Evolutionary conservation across 2,329 filamentous ascomycete species (phyloP).

Genomic region (Fusarium bactridioides): DNA sequence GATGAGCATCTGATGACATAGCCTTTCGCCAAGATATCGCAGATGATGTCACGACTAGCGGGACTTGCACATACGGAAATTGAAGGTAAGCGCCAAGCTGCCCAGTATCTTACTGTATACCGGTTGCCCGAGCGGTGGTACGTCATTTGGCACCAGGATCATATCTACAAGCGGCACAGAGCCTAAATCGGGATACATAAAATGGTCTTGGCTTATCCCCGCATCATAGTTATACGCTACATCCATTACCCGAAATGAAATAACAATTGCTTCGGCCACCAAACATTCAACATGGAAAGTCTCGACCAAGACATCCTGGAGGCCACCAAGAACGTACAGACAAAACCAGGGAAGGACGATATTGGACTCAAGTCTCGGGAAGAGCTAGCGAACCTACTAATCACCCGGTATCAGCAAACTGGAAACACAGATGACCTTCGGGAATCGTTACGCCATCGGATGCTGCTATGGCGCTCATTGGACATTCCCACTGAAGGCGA

Average conservation of each 20-base stretch:
- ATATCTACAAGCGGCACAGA: too few species aligned
- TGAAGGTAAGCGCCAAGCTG: too few species aligned
- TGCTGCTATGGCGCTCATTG: neutral
- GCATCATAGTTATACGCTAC: neutral
- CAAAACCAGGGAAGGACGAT: neutral
- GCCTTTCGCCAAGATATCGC: too few species aligned
- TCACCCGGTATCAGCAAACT: neutral
- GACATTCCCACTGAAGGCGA: neutral
- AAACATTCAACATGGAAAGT: neutral
- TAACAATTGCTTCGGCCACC: neutral
- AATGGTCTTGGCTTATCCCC: too few species aligned
- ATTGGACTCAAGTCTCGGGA: neutral
- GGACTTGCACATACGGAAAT: too few species aligned
- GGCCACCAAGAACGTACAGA: neutral
- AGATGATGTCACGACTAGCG: too few species aligned
- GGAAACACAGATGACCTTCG: neutral
- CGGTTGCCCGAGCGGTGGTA: too few species aligned
- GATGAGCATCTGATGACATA: too few species aligned
- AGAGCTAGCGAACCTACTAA: neutral
- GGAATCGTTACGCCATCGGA: neutral
- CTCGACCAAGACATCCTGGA: neutral
- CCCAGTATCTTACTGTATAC: too few species aligned
- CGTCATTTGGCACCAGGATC: too few species aligned
- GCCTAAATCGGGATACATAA: too few species aligned
- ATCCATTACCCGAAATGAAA: neutral